Evolutionary conservation across 1,139 yeast species (phyloP).

Genomic region (Saccharomyces pastorianus): DNA sequence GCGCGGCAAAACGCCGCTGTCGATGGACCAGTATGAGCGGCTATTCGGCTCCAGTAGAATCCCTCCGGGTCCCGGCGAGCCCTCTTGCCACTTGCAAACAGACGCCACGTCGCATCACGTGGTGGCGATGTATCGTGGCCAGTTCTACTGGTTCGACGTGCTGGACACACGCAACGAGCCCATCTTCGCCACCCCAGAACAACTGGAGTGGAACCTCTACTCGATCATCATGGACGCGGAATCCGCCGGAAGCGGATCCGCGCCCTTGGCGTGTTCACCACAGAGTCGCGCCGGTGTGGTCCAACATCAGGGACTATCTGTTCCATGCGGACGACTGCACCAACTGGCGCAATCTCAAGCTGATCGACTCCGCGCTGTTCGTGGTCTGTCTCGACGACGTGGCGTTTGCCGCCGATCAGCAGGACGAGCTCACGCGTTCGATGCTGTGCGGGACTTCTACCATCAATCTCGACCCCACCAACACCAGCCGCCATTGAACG

Average conservation of each 20-base stretch:
- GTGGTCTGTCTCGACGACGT: conserved; percentile 68
- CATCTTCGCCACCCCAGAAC: conserved; percentile 55
- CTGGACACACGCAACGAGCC: conserved; percentile 61
- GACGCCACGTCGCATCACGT: conserved; percentile 66
- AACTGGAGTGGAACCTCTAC: conserved; percentile 61
- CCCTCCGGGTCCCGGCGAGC: conserved; percentile 56
- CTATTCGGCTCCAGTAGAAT: conserved; percentile 78
- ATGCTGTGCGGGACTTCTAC: conserved; percentile 80
- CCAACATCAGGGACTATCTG: conserved; percentile 49
- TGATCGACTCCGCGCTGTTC: conserved; percentile 71
- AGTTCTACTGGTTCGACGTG: conserved; percentile 87
- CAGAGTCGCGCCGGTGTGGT: conserved; percentile 84
- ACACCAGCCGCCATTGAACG: conserved; percentile 44
- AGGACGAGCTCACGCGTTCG: conserved; percentile 63
- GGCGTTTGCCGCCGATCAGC: conserved; percentile 47
- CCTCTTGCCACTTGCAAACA: conserved; percentile 64
- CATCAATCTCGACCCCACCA: conserved; percentile 6
- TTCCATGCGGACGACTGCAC: conserved; percentile 35
- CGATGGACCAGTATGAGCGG: conserved; percentile 82
- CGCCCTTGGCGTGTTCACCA: conserved; percentile 80
- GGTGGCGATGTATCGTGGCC: conserved; percentile 71
- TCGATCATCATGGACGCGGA: conserved; percentile 48
- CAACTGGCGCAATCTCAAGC: conserved; percentile 59
- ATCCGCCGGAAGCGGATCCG: conserved; percentile 49
- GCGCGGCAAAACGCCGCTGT: conserved; percentile 55